Conservation (phyloP, 352 stramenopile genomes). For the Phytophthora foliorum region DNA sequence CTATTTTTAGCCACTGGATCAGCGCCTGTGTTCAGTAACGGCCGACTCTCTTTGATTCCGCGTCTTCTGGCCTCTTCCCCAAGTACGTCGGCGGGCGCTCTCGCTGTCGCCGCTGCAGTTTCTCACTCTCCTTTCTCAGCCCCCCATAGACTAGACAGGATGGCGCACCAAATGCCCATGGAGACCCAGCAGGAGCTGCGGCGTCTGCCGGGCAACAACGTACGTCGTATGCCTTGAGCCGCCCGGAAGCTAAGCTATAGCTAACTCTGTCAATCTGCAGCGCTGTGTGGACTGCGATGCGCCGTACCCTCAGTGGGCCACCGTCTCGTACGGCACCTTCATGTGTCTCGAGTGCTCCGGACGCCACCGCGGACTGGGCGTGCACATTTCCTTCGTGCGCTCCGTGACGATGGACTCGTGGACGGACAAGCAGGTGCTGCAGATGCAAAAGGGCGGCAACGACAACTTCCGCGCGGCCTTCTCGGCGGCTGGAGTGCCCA, state of each 20-base stretch:
- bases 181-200: constrained; percentile 89
- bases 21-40: constrained; percentile 20
- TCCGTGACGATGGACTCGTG: constrained; percentile 91
- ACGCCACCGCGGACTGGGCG: constrained; percentile 91
- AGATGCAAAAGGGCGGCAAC: constrained; percentile 88
- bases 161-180: constrained; percentile 87
- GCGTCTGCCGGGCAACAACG: constrained; percentile 85
- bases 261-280: constrained; percentile 32
- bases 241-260: neutral
- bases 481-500: constrained; percentile 69
- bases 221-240: constrained; percentile 36
- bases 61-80: constrained; percentile 14
- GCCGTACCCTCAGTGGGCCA: constrained; percentile 95
- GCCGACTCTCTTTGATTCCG: constrained; percentile 23
- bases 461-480: constrained; percentile 78
- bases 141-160: constrained; percentile 34
- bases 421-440: constrained; percentile 88
- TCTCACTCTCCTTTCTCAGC: constrained; percentile 6
- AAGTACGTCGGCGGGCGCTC: constrained; percentile 8
- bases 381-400: constrained; percentile 95
- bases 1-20: constrained; percentile 30
- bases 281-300: constrained; percentile 96
- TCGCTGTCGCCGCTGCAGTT: neutral
- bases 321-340: constrained; percentile 95
- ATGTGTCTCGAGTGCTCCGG: constrained; percentile 96